phyloP scores from a whole-genome alignment of 148 eudicot species.

The Persicaria tinctoria region DNA sequence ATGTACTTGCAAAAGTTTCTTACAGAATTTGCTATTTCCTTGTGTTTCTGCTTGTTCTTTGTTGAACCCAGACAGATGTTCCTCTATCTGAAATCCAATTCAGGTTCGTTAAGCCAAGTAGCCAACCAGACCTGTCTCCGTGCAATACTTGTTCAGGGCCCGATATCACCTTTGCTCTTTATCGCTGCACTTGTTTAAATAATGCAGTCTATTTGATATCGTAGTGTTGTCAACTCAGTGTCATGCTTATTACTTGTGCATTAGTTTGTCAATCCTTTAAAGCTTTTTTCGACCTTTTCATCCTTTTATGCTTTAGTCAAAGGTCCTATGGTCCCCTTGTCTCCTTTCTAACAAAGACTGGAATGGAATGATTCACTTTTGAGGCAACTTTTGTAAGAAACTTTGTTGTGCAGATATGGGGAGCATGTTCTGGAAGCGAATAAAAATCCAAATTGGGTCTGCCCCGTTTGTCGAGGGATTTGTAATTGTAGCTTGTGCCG shows the following conservation, averaged over 20 bases:
- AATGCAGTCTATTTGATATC: background rate
- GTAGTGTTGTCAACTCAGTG: constrained; percentile 8
- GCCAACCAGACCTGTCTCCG: background rate
- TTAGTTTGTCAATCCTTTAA: background rate
- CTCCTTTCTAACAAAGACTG: background rate
- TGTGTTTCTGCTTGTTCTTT: background rate
- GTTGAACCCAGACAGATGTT: background rate
- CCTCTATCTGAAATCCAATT: background rate
- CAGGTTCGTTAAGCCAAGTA: background rate
- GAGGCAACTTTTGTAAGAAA: background rate
- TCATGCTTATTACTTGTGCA: background rate
- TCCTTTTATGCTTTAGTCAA: constrained; percentile 1
- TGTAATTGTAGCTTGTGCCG: constrained; percentile 97
- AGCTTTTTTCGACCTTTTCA: background rate
- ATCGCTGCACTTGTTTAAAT: background rate
- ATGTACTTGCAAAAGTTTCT: background rate
- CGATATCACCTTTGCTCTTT: background rate
- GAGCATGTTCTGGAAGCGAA: constrained; percentile 88
- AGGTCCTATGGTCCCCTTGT: background rate
- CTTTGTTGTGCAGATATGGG: constrained; percentile 52
- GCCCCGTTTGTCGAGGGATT: constrained; percentile 90
- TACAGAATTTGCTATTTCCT: background rate
- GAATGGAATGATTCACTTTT: background rate
- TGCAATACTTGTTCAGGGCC: background rate
- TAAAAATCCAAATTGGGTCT: constrained; percentile 77